Evolutionary conservation across 768 basidiomycete genomes (phyloP), one percentile per base, ranked within the genome.

Genomic region (Russula compacta): DNA sequence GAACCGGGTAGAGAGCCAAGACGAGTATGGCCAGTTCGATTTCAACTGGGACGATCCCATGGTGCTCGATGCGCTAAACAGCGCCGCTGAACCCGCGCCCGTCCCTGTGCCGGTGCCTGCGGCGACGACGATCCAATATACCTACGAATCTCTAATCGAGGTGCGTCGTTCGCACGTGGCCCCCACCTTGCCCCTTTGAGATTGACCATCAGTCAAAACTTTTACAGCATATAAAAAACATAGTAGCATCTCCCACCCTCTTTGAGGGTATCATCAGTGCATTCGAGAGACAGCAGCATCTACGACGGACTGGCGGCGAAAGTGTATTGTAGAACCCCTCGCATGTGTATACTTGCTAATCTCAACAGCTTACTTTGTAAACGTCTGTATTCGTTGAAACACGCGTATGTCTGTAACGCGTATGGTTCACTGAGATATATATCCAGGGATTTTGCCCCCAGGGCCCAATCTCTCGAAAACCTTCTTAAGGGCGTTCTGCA

Each of bases 1-100:
- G 17, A 81, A 80, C 40, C 79, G 78, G 47, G 81, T 83, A 67
- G 90, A 92, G 62, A 91, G 86, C 64, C 89, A 94, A 68, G 89
- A 92, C 58, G 83, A 86, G 55, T 92, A 83, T 64, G 82, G 79
- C 15, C 74, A 75, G 47, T 68, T 85, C 43, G 80, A 83, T 61
- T 72, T 86, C 50, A 82, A 86, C 57, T 75, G 84, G 24, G 73
- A 81, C 55, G 87, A 90, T 66, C 84, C 83, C 21, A 78, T 76
- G 15, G 69, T 88, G 1, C 67, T 80, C 17, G 83, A 81, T 33
- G 76, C 83, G 17, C 43, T 61, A 3, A 42, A 61, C 50, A 52
- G 32, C 24, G 29, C 55, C 12, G 7, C 38, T 2, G 44, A 29
- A 17, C 56, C 44, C 14, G 36, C 6, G 6, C 48, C 39, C 17